These are phyloP conservation scores for Xylaria bambusicola DNA, from an alignment of 495 filamentous ascomycete genomes.

Conservation along the genomic window DNA sequence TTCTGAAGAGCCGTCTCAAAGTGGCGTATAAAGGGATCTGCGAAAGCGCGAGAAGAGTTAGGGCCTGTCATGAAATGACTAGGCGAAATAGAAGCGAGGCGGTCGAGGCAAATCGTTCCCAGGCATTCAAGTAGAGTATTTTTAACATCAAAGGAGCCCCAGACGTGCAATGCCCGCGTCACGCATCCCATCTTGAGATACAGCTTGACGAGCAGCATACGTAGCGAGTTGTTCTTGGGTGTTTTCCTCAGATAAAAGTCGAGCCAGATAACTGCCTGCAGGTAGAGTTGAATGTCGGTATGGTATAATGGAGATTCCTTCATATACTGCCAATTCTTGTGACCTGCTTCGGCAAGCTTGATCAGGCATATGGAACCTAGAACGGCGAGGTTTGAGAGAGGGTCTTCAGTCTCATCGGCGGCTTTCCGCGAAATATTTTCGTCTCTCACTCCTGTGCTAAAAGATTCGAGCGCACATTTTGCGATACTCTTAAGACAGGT, in stretches of 20 bases:
- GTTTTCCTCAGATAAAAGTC: constrained; percentile 43
- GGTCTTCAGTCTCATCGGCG: constrained; percentile 35
- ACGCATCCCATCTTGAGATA: constrained; percentile 49
- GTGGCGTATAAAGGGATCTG: constrained; percentile 36
- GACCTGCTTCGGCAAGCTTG: constrained; percentile 42
- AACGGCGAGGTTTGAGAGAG: constrained; percentile 45
- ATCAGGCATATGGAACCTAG: constrained; percentile 48
- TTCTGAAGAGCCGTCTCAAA: constrained; percentile 37
- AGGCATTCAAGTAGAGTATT: constrained; percentile 52
- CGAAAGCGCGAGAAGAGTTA: constrained; percentile 14
- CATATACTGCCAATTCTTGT: neutral
- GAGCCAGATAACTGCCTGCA: constrained; percentile 50
- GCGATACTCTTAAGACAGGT: constrained; percentile 39
- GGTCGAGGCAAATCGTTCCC: constrained; percentile 49
- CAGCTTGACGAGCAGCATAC: constrained; percentile 48
- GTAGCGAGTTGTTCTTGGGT: constrained; percentile 39
- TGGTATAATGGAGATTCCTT: constrained; percentile 32
- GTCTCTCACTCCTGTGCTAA: constrained; percentile 32
- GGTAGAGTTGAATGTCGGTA: constrained; percentile 34
- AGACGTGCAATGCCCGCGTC: constrained; percentile 43
- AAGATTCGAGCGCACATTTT: constrained; percentile 28
- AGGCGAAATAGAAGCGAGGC: constrained; percentile 54
- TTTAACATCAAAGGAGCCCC: constrained; percentile 49
- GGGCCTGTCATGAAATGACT: constrained; percentile 34
- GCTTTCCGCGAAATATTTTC: constrained; percentile 17